Evolutionary conservation across 768 basidiomycete genomes (phyloP).

Genomic region (Hemileccinum rubropunctum): DNA sequence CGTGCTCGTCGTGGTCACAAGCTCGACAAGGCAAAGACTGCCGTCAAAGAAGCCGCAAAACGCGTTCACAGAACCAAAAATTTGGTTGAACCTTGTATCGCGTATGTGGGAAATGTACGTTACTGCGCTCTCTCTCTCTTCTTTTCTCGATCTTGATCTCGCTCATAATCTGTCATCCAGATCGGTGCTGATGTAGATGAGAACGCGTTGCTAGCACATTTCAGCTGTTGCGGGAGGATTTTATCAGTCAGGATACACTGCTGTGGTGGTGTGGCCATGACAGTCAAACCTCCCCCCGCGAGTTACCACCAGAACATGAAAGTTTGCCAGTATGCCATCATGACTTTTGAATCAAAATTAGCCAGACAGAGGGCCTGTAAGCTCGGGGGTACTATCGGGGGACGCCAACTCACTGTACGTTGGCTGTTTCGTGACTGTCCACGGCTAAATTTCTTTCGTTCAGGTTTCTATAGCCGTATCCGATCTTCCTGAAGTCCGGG

Average conservation of each 20-base stretch:
- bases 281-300: conserved; percentile 20
- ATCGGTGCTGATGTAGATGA: conserved; percentile 31
- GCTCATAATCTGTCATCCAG: conserved; percentile 20
- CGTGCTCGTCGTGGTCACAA: conserved; percentile 10
- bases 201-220: conserved; percentile 18
- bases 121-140: not conserved
- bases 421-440: not conserved
- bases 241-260: conserved; percentile 26
- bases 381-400: conserved; percentile 39
- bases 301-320: conserved; percentile 35
- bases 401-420: conserved; percentile 42
- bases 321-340: conserved; percentile 49
- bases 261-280: conserved; percentile 32
- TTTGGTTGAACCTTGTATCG: conserved; percentile 27
- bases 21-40: conserved; percentile 15
- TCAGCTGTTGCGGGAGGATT: conserved; percentile 25
- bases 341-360: conserved; percentile 40
- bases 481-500: conserved; percentile 34
- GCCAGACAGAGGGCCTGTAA: conserved; percentile 42
- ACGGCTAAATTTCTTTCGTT: not conserved
- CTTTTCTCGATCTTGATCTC: not conserved
- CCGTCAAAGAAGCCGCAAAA: conserved; percentile 17
- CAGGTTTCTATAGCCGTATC: conserved; percentile 28
- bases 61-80: conserved; percentile 10
- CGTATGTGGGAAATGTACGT: conserved; percentile 66